Conservation (phyloP, 2,329 filamentous ascomycete genomes). For the Hypoxylon sp. region DNA sequence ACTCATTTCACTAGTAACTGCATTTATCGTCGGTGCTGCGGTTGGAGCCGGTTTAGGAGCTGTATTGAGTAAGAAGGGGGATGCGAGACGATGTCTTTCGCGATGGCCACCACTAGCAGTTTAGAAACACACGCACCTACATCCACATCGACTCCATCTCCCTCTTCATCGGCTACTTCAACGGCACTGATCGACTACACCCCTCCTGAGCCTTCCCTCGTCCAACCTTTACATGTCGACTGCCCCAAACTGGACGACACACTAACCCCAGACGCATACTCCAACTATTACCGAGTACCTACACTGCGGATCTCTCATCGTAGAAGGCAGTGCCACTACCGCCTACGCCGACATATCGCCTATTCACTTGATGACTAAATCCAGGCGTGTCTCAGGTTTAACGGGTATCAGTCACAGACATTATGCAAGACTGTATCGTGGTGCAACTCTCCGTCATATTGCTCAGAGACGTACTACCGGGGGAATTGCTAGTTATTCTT, state of each 20-base stretch:
- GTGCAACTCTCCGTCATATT: constrained; percentile 8
- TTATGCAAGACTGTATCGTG: constrained; percentile 1
- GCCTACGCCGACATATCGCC: not conserved
- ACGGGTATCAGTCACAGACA: not conserved
- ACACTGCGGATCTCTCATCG: not conserved
- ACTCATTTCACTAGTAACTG: constrained; percentile 7
- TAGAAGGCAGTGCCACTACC: not conserved
- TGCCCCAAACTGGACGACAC: constrained; percentile 12
- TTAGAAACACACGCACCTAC: not conserved
- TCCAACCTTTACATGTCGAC: not conserved
- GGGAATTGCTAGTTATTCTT: constrained; percentile 16
- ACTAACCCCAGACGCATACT: not conserved
- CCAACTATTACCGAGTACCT: not conserved
- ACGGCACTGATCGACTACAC: not conserved
- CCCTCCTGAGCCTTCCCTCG: not conserved
- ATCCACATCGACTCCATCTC: not conserved
- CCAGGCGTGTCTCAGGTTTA: constrained; percentile 6
- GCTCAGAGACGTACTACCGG: not conserved
- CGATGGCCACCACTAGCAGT: not conserved
- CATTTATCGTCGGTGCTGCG: constrained; percentile 12
- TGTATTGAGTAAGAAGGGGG: not conserved
- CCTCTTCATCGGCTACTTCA: not conserved
- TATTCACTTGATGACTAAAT: constrained; percentile 15
- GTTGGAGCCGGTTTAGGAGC: constrained; percentile 10
- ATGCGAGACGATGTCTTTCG: not conserved